Evolutionary conservation across 2,329 filamentous ascomycete species (phyloP), one percentile per base, ranked within the genome.

Genomic region (Sclerotinia sclerotiorum): DNA sequence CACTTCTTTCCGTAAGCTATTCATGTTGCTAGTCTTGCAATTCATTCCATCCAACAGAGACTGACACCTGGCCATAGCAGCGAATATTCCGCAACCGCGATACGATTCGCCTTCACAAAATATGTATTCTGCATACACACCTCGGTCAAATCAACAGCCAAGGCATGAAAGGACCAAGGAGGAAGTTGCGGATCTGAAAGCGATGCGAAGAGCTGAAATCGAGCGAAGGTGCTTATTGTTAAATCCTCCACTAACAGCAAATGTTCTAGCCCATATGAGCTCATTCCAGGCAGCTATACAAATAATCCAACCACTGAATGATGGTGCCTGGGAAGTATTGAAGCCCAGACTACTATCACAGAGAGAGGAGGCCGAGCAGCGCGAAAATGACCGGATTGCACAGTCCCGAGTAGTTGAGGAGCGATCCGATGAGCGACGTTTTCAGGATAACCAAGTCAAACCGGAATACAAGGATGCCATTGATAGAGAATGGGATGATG

Each of bases 271-370:
- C 67, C 88, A 90, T 74, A 91, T 93, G 78, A 85, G 90, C 58
- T 88, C 90, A 1, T 94, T 93, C 77, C 87, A 90, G 75, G 90
- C 89, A 49, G 88, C 91, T 42, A 84, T 91, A 57, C 87, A 91
- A 71, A 90, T 92, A 49, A 85, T 86, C 13, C 83, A 85, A 32
- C 88, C 88, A 27, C 81, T 94, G 73, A 88, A 86, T 71, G 89
- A 93, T 69, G 81, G 82, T 67, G 86, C 88, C 4, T 94, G 91
- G 91, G 84, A 86, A 63, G 79, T 89, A 65, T 81, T 94, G 48
- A 87, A 88, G 73, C 87, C 88, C 61, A 87, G 88, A 69, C 81
- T 94, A 19, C 78, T 91, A 46, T 84, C 85, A 29, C 90, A 93
- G 77, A 83, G 88, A 72, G 82, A 84, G 69, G 84, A 85, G 72